These are phyloP conservation scores for Adansonia gregorii DNA, from an alignment of 441 rosid genomes.

Conservation along the genomic window DNA sequence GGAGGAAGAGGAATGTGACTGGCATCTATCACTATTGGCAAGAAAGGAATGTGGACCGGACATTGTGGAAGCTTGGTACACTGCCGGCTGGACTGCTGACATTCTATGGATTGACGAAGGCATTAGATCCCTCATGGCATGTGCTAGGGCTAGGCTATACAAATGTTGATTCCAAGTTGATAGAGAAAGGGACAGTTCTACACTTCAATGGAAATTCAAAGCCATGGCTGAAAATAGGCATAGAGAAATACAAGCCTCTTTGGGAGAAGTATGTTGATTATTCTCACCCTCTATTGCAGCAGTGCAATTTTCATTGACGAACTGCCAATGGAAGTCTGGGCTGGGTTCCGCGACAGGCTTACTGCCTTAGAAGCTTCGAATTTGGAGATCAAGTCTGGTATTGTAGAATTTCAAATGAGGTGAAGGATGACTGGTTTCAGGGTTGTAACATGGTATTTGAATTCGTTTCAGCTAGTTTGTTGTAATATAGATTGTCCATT, in stretches of 20 bases:
- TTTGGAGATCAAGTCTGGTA: constrained; percentile 33
- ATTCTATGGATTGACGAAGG: constrained; percentile 82
- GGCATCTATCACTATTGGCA: constrained; percentile 93
- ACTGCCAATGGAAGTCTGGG: constrained; percentile 15
- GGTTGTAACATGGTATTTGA: constrained; percentile 33
- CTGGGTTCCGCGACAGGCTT: constrained; percentile 14
- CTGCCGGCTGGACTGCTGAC: constrained; percentile 91
- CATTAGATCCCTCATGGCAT: constrained; percentile 83
- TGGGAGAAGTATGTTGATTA: constrained; percentile 93
- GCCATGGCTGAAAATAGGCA: constrained; percentile 96
- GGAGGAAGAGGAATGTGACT: constrained; percentile 92
- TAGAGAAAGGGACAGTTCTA: constrained; percentile 87
- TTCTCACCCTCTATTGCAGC: constrained; percentile 70
- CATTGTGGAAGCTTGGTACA: constrained; percentile 96
- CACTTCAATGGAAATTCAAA: constrained; percentile 94
- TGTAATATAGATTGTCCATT: constrained; percentile 35
- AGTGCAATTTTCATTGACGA: constrained; percentile 65
- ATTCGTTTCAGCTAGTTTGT: constrained; percentile 26
- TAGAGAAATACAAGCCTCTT: constrained; percentile 86
- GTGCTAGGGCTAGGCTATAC: constrained; percentile 91
- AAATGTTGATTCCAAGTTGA: constrained; percentile 70
- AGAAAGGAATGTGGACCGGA: constrained; percentile 84
- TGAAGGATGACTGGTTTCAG: constrained; percentile 39
- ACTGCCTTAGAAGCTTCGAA: constrained; percentile 20
- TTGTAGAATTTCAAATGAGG: constrained; percentile 39